Conservation (phyloP, 352 stramenopile genomes). For the Phytophthora quininea region DNA sequence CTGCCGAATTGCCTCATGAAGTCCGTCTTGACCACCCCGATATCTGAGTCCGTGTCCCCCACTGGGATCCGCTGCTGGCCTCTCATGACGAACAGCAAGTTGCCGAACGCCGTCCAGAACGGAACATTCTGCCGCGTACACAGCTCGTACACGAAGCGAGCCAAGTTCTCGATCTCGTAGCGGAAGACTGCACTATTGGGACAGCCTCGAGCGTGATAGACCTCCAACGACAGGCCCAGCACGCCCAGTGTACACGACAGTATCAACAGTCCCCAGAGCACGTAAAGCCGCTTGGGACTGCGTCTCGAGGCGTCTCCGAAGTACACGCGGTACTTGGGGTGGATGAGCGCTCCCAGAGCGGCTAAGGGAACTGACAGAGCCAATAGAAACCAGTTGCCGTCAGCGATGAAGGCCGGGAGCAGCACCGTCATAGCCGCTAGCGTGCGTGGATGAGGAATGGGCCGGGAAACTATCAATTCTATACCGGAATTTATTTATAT, state of each 20-base stretch:
- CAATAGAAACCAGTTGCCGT: conserved; percentile 76
- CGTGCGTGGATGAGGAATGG: too few relatives aligned
- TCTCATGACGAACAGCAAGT: conserved; percentile 77
- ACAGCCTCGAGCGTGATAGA: conserved; percentile 66
- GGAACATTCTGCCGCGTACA: conserved; percentile 52
- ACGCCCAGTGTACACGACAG: conserved; percentile 37
- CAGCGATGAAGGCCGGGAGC: conserved; percentile 65
- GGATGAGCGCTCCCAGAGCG: conserved; percentile 41
- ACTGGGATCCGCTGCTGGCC: conserved; percentile 64
- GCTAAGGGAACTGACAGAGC: conserved; percentile 29
- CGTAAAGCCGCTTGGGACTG: conserved; percentile 26
- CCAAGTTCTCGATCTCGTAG: conserved; percentile 70
- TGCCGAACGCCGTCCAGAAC: conserved; percentile 80
- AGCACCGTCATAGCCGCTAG: conserved; percentile 65
- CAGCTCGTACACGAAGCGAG: conserved; percentile 67
- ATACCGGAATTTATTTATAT: conserved; percentile 44
- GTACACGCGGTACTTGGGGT: conserved; percentile 44
- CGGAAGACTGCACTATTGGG: conserved; percentile 75
- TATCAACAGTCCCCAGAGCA: conserved; percentile 54
- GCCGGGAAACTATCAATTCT: conserved; percentile 13
- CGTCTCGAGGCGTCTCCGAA: conserved; percentile 29
- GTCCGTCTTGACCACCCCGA: conserved; percentile 63
- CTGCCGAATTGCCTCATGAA: conserved; percentile 58
- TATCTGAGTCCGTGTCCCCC: conserved; percentile 82
- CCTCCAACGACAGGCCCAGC: conserved; percentile 51